These are phyloP conservation scores for Clavariopsis aquatica DNA, from an alignment of 495 filamentous ascomycete species.

Conservation along the genomic window DNA sequence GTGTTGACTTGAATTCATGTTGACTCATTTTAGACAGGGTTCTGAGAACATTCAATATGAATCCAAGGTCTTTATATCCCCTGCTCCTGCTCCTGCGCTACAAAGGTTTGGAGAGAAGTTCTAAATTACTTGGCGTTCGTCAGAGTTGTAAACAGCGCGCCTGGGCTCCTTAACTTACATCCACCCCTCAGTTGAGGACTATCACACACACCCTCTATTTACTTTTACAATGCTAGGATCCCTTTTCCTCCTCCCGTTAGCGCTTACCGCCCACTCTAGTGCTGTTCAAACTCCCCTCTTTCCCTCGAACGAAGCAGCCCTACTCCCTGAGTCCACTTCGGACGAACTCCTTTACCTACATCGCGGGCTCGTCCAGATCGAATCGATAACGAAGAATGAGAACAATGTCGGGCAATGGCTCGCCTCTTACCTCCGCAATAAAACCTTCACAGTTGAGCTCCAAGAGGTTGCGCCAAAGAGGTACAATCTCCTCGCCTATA, in stretches of 20 bases:
- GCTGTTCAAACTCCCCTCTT: constrained; percentile 5
- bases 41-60: too few species aligned
- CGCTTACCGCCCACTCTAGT: not conserved
- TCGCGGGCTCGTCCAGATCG: constrained; percentile 69
- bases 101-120: too few species aligned
- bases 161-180: not conserved
- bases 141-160: too few species aligned
- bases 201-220: not conserved
- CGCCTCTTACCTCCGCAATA: constrained; percentile 58
- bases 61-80: too few species aligned
- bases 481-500: constrained; percentile 81
- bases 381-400: constrained; percentile 77
- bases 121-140: too few species aligned
- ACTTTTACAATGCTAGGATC: not conserved
- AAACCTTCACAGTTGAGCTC: constrained; percentile 65
- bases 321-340: constrained; percentile 23
- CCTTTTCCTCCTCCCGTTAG: not conserved
- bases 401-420: constrained; percentile 68
- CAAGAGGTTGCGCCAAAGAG: constrained; percentile 55
- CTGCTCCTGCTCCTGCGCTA: too few species aligned
- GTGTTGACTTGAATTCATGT: too few species aligned
- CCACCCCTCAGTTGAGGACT: not conserved
- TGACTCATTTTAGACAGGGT: too few species aligned
- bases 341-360: constrained; percentile 72
- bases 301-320: not conserved